Percentiles rank a stretch among this genome's conserved stretches.
These are phyloP conservation scores for Epithemia pelagica DNA, from an alignment of 108 stramenopile species.

Conservation along the genomic window DNA sequence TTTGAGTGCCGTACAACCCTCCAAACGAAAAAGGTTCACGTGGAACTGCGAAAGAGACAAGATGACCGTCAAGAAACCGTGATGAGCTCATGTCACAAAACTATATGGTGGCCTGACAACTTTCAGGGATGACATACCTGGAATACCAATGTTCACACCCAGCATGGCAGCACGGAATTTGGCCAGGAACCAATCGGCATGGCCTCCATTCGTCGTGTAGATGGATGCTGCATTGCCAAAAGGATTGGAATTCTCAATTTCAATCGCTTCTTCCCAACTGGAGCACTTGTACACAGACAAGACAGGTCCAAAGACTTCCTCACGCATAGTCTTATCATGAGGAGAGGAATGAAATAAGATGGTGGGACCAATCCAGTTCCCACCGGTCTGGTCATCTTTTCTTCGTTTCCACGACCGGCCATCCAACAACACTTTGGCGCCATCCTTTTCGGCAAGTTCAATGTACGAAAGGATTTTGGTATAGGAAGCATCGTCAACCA, in stretches of 20 bases:
- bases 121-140: not conserved
- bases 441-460: slow-evolving; percentile 62
- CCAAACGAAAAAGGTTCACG: slow-evolving; percentile 94
- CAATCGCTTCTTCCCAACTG: slow-evolving; percentile 90
- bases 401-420: slow-evolving; percentile 73
- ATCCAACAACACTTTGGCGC: slow-evolving; percentile 84
- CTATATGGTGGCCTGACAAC: not conserved
- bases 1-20: slow-evolving; percentile 85
- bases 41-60: slow-evolving; percentile 79
- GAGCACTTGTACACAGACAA: slow-evolving; percentile 67
- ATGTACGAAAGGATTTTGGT: slow-evolving; percentile 81
- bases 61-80: slow-evolving; percentile 41
- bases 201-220: slow-evolving; percentile 87
- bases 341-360: slow-evolving; percentile 67
- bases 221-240: slow-evolving; percentile 95
- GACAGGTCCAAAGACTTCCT: slow-evolving; percentile 95
- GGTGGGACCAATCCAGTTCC: slow-evolving; percentile 91
- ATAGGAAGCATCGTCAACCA: slow-evolving; percentile 76
- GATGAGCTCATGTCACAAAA: not conserved
- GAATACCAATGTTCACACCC: slow-evolving; percentile 57
- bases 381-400: slow-evolving; percentile 15
- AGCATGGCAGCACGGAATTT: slow-evolving; percentile 83
- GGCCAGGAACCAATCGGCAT: slow-evolving; percentile 88
- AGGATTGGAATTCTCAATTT: slow-evolving; percentile 89
- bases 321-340: slow-evolving; percentile 66